Base-by-base conservation (phyloP, 768 basidiomycete genomes). In the Amanita polypyramis region DNA sequence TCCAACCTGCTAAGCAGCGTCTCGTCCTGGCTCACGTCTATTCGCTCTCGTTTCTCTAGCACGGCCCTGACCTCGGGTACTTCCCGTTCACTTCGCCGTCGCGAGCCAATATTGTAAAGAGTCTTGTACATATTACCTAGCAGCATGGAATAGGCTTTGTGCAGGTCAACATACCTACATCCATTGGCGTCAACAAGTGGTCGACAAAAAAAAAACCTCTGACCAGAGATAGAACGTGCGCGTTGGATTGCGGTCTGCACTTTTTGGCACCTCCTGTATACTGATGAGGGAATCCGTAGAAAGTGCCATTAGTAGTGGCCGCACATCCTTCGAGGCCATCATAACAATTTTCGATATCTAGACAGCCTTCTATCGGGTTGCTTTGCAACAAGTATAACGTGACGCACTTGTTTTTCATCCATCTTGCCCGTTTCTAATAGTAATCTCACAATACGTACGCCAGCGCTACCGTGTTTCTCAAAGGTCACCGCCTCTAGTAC, bases 221-320 rank as follows among this genome's bases (percentile, higher is more conserved):
- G 51, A 91, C 95, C 95, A 98, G 27, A 97, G 77, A 67, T 89
- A 97, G 62, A 92, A 88, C 41, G 85, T 93, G 20, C 91, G 75
- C 0, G 83, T 77, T 3, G 92, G 88, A 62, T 90, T 89, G 41
- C 92, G 85, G 60, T 95, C 92, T 17, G 85, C 82, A 55, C 82
- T 87, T 64, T 85, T 86, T 4, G 96, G 87, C 1, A 97, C 84
- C 64, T 97, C 94, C 68, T 96, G 92, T 9, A 86, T 83, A 58
- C 86, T 90, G 56, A 98, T 81, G 46, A 98, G 60, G 29, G 80
- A 83, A 58, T 94, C 82, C 2, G 81, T 72, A 10, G 90, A 81
- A 43, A 99, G 75, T 2, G 79, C 77, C 15, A 87, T 76, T 46
- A 97, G 70, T 38, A 90, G 66, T 9, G 84, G 81, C 45, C 94